A percentile compares a stretch with the other conserved stretches of the same genome.
Evolutionary conservation across 176 grass and related monocot genomes (phyloP).

Genomic region (Musa beccarii): DNA sequence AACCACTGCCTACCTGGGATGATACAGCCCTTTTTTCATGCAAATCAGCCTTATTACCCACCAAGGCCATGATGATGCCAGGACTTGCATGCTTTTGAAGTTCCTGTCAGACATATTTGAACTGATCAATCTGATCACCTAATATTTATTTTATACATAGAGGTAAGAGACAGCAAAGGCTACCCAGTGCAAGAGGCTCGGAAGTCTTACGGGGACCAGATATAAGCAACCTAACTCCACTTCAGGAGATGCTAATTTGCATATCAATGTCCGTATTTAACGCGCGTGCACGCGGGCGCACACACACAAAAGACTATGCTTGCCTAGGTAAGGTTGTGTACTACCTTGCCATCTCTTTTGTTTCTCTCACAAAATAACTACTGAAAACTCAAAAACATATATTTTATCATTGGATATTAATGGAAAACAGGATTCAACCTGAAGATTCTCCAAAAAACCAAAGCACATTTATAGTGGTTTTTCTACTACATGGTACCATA

Average conservation of each 20-base stretch:
- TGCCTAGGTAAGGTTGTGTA: too few relatives aligned
- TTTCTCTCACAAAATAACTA: too few relatives aligned
- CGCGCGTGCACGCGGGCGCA: rapidly evolving
- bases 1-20: conserved; percentile 38
- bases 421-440: too few relatives aligned
- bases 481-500: too few relatives aligned
- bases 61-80: conserved; percentile 88
- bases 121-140: neutral
- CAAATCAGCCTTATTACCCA: conserved; percentile 92
- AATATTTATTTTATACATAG: neutral
- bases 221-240: neutral
- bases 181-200: neutral
- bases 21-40: conserved; percentile 64
- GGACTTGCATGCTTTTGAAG: conserved; percentile 94
- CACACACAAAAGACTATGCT: too few relatives aligned
- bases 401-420: too few relatives aligned
- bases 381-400: too few relatives aligned
- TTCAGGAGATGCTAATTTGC: neutral
- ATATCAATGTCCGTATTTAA: too few relatives aligned
- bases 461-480: too few relatives aligned
- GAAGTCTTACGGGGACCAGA: too few relatives aligned
- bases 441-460: too few relatives aligned
- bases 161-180: neutral
- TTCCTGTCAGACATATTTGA: conserved; percentile 37
- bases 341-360: too few relatives aligned